These are phyloP conservation scores for Rhodotorula sp. DNA, from an alignment of 1,284 basidiomycete species.

Conservation along the genomic window DNA sequence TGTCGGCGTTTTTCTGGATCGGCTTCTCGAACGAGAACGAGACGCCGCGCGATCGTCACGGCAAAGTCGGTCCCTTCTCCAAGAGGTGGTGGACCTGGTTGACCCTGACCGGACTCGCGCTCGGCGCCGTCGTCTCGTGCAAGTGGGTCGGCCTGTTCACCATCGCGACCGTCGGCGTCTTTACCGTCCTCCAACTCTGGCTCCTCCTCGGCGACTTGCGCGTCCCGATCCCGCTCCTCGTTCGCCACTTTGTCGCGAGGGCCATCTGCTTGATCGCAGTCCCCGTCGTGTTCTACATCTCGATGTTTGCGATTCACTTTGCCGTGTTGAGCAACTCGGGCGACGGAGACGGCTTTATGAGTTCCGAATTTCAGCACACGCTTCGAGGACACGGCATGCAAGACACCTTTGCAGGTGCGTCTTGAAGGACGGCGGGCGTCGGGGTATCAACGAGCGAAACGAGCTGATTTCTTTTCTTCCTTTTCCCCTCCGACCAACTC, in stretches of 20 bases:
- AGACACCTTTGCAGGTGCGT: conserved; percentile 81
- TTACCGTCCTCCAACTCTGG: conserved; percentile 88
- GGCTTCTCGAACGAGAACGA: conserved; percentile 89
- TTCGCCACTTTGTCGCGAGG: conserved; percentile 81
- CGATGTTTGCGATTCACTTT: conserved; percentile 94
- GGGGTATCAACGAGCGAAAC: not conserved
- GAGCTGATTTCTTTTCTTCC: not conserved
- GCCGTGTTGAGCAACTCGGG: conserved; percentile 81
- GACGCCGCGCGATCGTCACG: conserved; percentile 32
- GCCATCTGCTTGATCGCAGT: conserved; percentile 83
- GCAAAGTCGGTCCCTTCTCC: conserved; percentile 48
- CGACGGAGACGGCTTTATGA: conserved; percentile 99
- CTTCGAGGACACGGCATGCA: conserved; percentile 85
- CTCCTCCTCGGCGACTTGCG: conserved; percentile 80
- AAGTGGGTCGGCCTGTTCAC: conserved; percentile 99
- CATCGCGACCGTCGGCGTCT: conserved; percentile 87
- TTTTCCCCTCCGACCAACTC: too few species aligned
- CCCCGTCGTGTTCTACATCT: conserved; percentile 86
- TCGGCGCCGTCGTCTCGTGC: conserved; percentile 88
- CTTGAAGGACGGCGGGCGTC: not conserved
- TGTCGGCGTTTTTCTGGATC: conserved; percentile 81
- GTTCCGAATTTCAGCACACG: conserved; percentile 95
- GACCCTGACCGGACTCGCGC: conserved; percentile 75
- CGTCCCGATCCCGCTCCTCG: conserved; percentile 70
- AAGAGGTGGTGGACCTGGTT: conserved; percentile 90